Conservation (phyloP, 106 monocot species). For the Apostasia ramifera region DNA sequence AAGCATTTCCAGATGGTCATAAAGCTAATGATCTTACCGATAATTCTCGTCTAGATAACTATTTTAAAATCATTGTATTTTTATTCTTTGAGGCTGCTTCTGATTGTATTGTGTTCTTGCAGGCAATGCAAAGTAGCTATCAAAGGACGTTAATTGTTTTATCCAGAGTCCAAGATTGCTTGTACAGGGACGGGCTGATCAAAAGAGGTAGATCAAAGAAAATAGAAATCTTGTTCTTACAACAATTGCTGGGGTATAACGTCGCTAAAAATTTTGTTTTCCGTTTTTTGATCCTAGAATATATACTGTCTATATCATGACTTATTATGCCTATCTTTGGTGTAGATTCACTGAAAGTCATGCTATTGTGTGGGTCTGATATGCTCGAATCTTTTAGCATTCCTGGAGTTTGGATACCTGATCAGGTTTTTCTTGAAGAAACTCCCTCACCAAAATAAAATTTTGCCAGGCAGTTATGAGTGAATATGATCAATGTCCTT, state of each 20-base stretch:
- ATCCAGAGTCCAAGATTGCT: conserved; percentile 41
- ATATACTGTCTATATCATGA: background rate
- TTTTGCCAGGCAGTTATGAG: background rate
- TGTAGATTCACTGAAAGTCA: conserved; percentile 68
- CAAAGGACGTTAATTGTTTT: conserved; percentile 69
- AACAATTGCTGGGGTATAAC: too few relatives aligned
- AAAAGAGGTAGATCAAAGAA: conserved; percentile 25
- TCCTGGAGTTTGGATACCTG: conserved; percentile 86
- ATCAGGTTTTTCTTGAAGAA: conserved; percentile 48
- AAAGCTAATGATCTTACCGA: background rate
- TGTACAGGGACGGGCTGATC: conserved; percentile 30
- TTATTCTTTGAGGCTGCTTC: background rate
- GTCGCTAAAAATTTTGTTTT: too few relatives aligned
- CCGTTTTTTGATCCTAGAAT: background rate
- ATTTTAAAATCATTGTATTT: background rate
- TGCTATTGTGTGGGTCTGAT: conserved; percentile 98
- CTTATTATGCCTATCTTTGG: background rate
- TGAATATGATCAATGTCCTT: background rate
- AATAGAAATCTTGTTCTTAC: too few relatives aligned
- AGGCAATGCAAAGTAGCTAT: conserved; percentile 71
- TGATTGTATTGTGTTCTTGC: conserved; percentile 2
- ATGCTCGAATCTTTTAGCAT: conserved; percentile 73
- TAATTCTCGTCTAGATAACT: background rate
- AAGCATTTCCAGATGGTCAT: too few relatives aligned
- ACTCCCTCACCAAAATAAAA: background rate